phyloP scores from a whole-genome alignment of 345 rosid genomes.

The Fremontodendron californicum region DNA sequence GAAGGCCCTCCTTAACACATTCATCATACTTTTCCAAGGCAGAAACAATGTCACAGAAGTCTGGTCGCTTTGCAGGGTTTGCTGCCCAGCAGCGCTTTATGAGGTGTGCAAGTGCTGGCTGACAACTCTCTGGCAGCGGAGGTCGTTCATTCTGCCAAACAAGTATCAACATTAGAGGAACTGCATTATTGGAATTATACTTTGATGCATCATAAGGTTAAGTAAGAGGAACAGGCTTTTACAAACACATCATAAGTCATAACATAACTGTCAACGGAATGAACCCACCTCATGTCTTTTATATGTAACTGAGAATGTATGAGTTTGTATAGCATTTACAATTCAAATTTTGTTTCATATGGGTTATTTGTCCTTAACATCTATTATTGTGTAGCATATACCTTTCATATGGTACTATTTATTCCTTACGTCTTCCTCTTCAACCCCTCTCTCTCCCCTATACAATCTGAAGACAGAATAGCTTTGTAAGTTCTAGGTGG shows the following conservation, averaged over 20 bases:
- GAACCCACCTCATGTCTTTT: background rate
- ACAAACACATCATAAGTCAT: background rate
- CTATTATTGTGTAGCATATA: background rate
- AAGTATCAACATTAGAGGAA: background rate
- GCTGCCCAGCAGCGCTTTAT: slow-evolving; percentile 92
- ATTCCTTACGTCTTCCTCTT: background rate
- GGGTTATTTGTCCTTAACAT: background rate
- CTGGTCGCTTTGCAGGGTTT: slow-evolving; percentile 84
- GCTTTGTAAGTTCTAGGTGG: background rate
- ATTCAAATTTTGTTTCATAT: background rate
- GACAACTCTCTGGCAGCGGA: slow-evolving; percentile 87
- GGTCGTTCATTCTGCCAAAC: slow-evolving; percentile 81
- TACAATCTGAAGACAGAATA: background rate
- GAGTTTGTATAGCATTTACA: background rate
- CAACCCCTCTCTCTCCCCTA: background rate
- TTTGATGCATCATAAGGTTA: background rate
- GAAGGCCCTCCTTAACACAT: slow-evolving; percentile 85
- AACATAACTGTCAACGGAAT: background rate
- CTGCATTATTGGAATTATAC: background rate
- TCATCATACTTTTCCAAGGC: slow-evolving; percentile 78
- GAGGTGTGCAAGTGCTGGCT: slow-evolving; percentile 82
- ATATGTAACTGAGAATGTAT: background rate
- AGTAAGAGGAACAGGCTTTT: background rate
- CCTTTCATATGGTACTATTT: background rate
- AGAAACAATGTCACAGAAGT: slow-evolving; percentile 76